These are phyloP conservation scores for Eleusine coracana DNA, from an alignment of 176 grass and related monocot genomes.

Conservation along the genomic window DNA sequence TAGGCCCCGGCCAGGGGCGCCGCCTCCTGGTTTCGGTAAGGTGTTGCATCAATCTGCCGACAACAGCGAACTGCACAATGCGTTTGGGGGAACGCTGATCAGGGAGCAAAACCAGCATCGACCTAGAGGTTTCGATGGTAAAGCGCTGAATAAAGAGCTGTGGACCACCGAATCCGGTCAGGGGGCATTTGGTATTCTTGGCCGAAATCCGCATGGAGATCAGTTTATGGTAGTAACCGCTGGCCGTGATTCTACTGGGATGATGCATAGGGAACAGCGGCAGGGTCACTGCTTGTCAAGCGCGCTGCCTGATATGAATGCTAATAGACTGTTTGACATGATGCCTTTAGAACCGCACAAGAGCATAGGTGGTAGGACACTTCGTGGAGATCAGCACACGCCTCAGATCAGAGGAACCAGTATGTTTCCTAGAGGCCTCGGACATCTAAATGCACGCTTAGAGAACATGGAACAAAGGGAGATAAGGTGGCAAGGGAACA, in stretches of 20 bases:
- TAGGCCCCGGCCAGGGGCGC: slow-evolving; percentile 35
- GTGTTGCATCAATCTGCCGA: not conserved
- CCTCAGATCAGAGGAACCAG: slow-evolving; percentile 1
- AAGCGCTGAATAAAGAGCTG: slow-evolving; percentile 12
- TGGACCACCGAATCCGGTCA: not conserved
- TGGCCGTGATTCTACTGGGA: not conserved
- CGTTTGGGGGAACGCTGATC: slow-evolving; percentile 24
- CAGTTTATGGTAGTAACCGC: slow-evolving; percentile 3
- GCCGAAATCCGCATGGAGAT: slow-evolving; percentile 3
- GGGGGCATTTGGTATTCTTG: not conserved
- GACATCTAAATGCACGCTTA: not conserved
- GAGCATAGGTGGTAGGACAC: not conserved
- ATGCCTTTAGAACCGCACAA: slow-evolving; percentile 31
- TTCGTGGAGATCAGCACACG: slow-evolving; percentile 31
- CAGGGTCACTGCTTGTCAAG: slow-evolving; percentile 37
- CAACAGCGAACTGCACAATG: slow-evolving; percentile 4
- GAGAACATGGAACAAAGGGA: slow-evolving; percentile 25
- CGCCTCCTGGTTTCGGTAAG: slow-evolving; percentile 55
- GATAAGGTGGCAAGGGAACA: slow-evolving; percentile 28
- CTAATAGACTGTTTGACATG: slow-evolving; percentile 5
- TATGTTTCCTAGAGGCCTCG: not conserved
- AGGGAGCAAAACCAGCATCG: slow-evolving; percentile 24
- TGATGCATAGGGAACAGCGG: slow-evolving; percentile 40
- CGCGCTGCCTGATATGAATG: slow-evolving; percentile 25
- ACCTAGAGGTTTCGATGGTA: slow-evolving; percentile 27